These are phyloP conservation scores for Auriscalpium microsporum DNA, from an alignment of 768 basidiomycete genomes.

Conservation along the genomic window DNA sequence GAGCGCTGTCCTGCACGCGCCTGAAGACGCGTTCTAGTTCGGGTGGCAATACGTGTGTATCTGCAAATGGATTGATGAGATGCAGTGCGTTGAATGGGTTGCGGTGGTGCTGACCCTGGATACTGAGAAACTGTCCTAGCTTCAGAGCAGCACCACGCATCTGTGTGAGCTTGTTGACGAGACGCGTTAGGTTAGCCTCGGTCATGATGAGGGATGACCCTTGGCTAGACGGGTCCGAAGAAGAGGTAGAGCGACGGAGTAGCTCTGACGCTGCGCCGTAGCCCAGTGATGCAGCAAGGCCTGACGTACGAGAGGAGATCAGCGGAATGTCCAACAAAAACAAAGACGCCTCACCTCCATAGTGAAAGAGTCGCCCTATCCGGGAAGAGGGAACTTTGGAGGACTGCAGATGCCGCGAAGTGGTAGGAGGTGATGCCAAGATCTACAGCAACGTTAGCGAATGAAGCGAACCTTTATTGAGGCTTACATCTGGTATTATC, in stretches of 20 bases:
- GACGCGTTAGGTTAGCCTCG: constrained; percentile 80
- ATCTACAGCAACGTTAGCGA: too few relatives aligned
- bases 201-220: constrained; percentile 68
- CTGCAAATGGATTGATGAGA: constrained; percentile 30
- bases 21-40: constrained; percentile 86
- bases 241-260: constrained; percentile 50
- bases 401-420: constrained; percentile 49
- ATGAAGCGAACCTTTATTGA: constrained; percentile 5
- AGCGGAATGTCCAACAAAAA: neutral
- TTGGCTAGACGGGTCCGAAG: constrained; percentile 7
- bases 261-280: constrained; percentile 88
- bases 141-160: constrained; percentile 98
- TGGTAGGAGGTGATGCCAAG: neutral
- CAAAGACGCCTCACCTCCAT: constrained; percentile 54
- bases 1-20: constrained; percentile 87
- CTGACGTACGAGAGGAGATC: constrained; percentile 31
- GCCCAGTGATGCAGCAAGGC: constrained; percentile 82
- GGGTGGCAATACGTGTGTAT: constrained; percentile 80
- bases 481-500: neutral
- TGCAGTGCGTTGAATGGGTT: neutral
- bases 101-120: constrained; percentile 54
- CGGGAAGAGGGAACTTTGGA: constrained; percentile 89
- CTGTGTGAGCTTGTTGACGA: constrained; percentile 86
- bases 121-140: constrained; percentile 94
- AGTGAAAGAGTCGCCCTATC: constrained; percentile 86